Percentiles rank a stretch among this genome's conserved stretches.
Evolutionary conservation across 768 basidiomycete species (phyloP).

Genomic region (Tubosaeta sp.): DNA sequence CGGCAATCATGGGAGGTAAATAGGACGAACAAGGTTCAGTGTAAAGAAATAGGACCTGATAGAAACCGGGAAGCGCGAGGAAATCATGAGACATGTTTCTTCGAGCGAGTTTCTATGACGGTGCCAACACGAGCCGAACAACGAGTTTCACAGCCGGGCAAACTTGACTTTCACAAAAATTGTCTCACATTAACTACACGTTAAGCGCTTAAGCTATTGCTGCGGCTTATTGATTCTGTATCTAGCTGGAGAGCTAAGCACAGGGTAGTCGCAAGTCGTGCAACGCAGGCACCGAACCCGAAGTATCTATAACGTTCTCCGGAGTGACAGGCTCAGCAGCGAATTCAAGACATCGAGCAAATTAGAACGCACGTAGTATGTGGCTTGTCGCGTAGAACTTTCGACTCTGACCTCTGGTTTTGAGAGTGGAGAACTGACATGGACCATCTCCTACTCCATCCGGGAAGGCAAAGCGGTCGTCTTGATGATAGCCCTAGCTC

Average conservation of each 20-base stretch:
- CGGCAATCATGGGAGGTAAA: not conserved
- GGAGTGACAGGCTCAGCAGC: not conserved
- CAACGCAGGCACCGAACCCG: no score
- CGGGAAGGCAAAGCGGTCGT: constrained; percentile 2
- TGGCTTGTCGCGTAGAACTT: no score
- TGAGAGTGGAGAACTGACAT: not conserved
- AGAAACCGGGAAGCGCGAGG: constrained; percentile 58
- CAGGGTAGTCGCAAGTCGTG: no score
- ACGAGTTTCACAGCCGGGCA: no score
- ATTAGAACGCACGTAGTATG: no score
- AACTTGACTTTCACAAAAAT: no score
- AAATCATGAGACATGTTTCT: constrained; percentile 33
- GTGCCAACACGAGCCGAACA: not conserved
- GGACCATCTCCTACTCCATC: constrained; percentile 13
- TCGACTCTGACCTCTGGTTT: no score
- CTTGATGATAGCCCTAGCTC: constrained; percentile 55
- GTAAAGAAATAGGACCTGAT: constrained; percentile 59
- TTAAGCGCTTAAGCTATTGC: no score
- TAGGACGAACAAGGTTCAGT: constrained; percentile 53
- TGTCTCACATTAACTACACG: no score
- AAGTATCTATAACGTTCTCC: no score
- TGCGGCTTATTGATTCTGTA: no score
- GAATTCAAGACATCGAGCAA: not conserved
- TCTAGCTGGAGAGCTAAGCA: no score
- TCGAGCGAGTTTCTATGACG: not conserved